Conservation (phyloP, 768 basidiomycete species). For the Multifurca ochricompacta region DNA sequence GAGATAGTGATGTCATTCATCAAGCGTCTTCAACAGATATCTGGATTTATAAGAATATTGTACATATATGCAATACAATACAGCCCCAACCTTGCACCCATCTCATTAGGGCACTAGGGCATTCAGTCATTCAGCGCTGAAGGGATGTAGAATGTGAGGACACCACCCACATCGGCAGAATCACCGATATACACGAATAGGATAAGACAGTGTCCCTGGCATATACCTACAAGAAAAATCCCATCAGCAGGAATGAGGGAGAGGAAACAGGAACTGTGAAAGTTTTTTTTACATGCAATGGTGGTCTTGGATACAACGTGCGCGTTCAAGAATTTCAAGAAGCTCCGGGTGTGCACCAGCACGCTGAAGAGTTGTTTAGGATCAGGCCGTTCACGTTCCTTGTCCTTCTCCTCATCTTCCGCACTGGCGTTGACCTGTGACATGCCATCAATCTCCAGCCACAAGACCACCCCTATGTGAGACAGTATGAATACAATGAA, state of each 20-base stretch:
- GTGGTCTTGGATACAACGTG: conserved; percentile 78
- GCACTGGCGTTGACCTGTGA: conserved; percentile 19
- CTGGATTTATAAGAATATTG: too few species aligned
- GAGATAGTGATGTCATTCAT: too few species aligned
- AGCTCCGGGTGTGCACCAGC: conserved; percentile 62
- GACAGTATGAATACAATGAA: too few species aligned
- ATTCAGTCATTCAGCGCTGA: conserved; percentile 55
- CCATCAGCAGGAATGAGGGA: background rate
- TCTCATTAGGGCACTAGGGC: too few species aligned
- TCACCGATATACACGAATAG: conserved; percentile 87
- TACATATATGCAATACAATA: too few species aligned
- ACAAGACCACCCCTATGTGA: too few species aligned
- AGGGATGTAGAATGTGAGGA: conserved; percentile 84
- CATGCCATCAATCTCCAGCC: conserved; percentile 22
- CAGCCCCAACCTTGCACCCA: too few species aligned
- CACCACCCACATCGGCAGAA: conserved; percentile 68
- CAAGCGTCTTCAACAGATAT: too few species aligned
- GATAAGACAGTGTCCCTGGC: conserved; percentile 76
- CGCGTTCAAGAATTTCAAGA: conserved; percentile 74
- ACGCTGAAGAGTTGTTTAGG: conserved; percentile 54
- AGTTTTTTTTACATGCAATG: conserved; percentile 65
- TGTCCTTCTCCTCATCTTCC: conserved; percentile 30
- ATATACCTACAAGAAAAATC: conserved; percentile 47
- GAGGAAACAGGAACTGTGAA: background rate
- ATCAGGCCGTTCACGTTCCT: conserved; percentile 34